Evolutionary conservation across 352 stramenopile genomes (phyloP).

Genomic region (Globisporangium camurandrum): DNA sequence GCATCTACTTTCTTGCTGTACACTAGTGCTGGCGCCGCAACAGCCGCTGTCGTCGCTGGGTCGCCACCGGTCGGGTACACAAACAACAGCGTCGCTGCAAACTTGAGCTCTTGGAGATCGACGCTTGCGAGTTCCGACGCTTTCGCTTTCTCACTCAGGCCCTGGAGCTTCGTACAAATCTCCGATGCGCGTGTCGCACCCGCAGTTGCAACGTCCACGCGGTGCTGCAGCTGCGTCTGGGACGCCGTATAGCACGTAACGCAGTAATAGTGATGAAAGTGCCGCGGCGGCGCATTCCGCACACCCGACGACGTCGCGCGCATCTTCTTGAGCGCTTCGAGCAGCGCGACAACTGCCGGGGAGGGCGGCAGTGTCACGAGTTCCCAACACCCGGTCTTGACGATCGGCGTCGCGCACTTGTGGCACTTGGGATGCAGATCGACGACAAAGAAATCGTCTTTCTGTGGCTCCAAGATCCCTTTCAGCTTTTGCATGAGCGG

Average conservation of each 20-base stretch:
- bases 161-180: constrained; percentile 50
- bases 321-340: constrained; percentile 76
- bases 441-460: constrained; percentile 98
- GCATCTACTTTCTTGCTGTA: too few species aligned
- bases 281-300: constrained; percentile 56
- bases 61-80: constrained; percentile 34
- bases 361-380: constrained; percentile 61
- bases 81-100: constrained; percentile 43
- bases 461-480: constrained; percentile 97
- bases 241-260: constrained; percentile 53
- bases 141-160: constrained; percentile 51
- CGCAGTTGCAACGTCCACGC: constrained; percentile 57
- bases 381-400: constrained; percentile 81
- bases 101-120: constrained; percentile 83
- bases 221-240: constrained; percentile 70
- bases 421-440: constrained; percentile 89
- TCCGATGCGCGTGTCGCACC: constrained; percentile 62
- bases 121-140: constrained; percentile 53
- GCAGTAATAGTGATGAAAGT: constrained; percentile 85
- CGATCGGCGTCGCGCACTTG: constrained; percentile 82
- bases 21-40: too few species aligned
- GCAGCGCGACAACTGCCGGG: constrained; percentile 60
- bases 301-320: constrained; percentile 51
- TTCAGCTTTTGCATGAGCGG: constrained; percentile 97
- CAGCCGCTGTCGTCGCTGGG: too few species aligned